Conservation (phyloP, 371 early-diverging fungal genomes). For the Mortierella sp. region DNA sequence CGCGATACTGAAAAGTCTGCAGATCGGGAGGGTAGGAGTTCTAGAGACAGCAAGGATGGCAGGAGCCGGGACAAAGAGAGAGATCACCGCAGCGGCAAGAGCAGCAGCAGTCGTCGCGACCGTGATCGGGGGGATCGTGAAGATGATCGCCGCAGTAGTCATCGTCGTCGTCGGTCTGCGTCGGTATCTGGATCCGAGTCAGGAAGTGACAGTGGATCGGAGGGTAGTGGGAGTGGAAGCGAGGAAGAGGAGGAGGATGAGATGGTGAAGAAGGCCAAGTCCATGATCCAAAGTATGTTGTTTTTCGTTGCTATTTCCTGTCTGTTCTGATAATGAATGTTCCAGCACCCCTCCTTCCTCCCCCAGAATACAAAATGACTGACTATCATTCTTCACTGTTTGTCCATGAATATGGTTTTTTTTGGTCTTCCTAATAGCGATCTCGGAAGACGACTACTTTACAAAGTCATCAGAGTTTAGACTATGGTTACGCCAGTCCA, state of each 20-base stretch:
- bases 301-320: background rate
- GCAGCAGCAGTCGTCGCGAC: constrained; percentile 16
- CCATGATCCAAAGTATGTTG: constrained; percentile 51
- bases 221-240: background rate
- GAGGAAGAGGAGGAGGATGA: constrained; percentile 51
- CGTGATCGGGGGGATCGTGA: constrained; percentile 7
- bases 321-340: background rate
- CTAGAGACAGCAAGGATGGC: constrained; percentile 12
- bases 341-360: too few relatives aligned
- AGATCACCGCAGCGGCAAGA: constrained; percentile 21
- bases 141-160: constrained; percentile 9
- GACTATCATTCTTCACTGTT: background rate
- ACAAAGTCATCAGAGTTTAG: constrained; percentile 84
- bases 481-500: constrained; percentile 84
- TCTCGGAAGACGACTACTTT: constrained; percentile 80
- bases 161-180: constrained; percentile 17
- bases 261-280: constrained; percentile 49
- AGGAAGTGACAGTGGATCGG: constrained; percentile 22
- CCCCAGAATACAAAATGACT: too few relatives aligned
- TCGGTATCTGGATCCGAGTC: constrained; percentile 2
- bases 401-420: background rate
- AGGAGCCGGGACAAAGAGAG: constrained; percentile 12
- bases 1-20: background rate
- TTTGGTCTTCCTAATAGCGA: constrained; percentile 12
- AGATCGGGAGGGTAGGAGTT: background rate